Percentiles rank a stretch among this genome's conserved stretches.
These are phyloP conservation scores for Globisporangium uncinulatum DNA, from an alignment of 352 stramenopile genomes.

Conservation along the genomic window DNA sequence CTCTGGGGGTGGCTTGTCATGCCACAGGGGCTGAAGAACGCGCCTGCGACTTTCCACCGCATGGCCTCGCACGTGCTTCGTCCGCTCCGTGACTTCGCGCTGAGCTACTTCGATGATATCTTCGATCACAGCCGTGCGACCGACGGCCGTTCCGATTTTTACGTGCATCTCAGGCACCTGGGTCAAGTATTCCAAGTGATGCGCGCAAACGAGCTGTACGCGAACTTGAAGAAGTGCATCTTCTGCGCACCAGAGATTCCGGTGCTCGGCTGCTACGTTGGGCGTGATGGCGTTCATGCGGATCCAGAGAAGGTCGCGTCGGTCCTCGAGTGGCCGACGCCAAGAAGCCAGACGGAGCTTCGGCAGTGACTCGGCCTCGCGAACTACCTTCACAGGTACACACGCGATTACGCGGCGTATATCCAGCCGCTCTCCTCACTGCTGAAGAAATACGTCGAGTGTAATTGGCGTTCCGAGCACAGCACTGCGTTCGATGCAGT, in stretches of 20 bases:
- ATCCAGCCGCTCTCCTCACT: conserved; percentile 10
- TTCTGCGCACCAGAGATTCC: neutral
- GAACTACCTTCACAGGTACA: conserved; percentile 25
- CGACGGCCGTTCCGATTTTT: neutral
- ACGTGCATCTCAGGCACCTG: neutral
- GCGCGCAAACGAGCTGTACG: neutral
- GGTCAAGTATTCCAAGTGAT: neutral
- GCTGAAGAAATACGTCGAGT: conserved; percentile 15
- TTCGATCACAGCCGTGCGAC: neutral
- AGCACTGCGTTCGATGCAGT: conserved; percentile 15
- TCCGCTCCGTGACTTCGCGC: neutral
- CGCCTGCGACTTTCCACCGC: conserved; percentile 22
- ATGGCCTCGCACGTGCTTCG: conserved; percentile 6
- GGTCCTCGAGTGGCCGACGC: conserved; percentile 9
- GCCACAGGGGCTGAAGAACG: conserved; percentile 18
- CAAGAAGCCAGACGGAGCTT: conserved; percentile 8
- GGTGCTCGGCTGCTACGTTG: neutral
- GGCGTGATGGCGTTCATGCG: conserved; percentile 5
- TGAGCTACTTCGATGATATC: conserved; percentile 9
- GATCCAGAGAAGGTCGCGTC: conserved; percentile 14
- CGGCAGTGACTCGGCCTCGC: conserved; percentile 14
- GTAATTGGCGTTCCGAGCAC: conserved; percentile 5
- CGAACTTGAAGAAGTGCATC: conserved; percentile 5
- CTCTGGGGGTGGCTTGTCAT: conserved; percentile 23
- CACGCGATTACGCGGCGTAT: conserved; percentile 7